A percentile compares a stretch with the other conserved stretches of the same genome.
phyloP scores from a whole-genome alignment of 2,329 filamentous ascomycete species.

The Pseudonectria buxi region DNA sequence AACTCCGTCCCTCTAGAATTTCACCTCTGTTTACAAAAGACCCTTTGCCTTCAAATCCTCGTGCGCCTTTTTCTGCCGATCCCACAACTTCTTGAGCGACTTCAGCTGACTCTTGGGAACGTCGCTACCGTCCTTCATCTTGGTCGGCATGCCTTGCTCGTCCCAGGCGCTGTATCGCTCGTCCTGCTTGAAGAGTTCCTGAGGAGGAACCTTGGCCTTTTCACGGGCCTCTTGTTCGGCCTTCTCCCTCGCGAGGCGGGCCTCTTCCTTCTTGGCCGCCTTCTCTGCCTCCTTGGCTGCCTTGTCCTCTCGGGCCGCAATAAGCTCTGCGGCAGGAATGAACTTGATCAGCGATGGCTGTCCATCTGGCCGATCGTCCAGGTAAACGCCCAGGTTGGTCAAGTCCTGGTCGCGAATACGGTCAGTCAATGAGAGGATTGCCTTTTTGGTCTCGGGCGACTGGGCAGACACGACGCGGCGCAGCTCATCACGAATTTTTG shows the following conservation, averaged over 20 bases:
- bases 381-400: slow-evolving; percentile 75
- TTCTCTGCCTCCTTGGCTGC: slow-evolving; percentile 56
- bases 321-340: slow-evolving; percentile 48
- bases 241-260: slow-evolving; percentile 42
- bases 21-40: slow-evolving; percentile 13
- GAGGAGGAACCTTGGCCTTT: slow-evolving; percentile 49
- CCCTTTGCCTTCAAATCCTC: slow-evolving; percentile 46
- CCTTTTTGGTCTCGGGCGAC: slow-evolving; percentile 52
- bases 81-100: slow-evolving; percentile 84
- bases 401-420: slow-evolving; percentile 73
- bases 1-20: neutral
- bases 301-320: slow-evolving; percentile 54
- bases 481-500: slow-evolving; percentile 55
- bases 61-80: slow-evolving; percentile 79
- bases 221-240: slow-evolving; percentile 48
- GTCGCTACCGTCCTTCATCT: slow-evolving; percentile 70
- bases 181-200: slow-evolving; percentile 51
- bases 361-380: slow-evolving; percentile 69
- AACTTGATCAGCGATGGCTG: slow-evolving; percentile 68
- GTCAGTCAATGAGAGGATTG: slow-evolving; percentile 71
- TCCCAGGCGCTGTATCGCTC: slow-evolving; percentile 71
- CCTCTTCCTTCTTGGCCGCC: slow-evolving; percentile 48
- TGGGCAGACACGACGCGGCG: slow-evolving; percentile 45
- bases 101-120: slow-evolving; percentile 74
- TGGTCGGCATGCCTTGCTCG: slow-evolving; percentile 70